phyloP scores from a whole-genome alignment of 1,284 basidiomycete species.

The Cryptococcus sp. region DNA sequence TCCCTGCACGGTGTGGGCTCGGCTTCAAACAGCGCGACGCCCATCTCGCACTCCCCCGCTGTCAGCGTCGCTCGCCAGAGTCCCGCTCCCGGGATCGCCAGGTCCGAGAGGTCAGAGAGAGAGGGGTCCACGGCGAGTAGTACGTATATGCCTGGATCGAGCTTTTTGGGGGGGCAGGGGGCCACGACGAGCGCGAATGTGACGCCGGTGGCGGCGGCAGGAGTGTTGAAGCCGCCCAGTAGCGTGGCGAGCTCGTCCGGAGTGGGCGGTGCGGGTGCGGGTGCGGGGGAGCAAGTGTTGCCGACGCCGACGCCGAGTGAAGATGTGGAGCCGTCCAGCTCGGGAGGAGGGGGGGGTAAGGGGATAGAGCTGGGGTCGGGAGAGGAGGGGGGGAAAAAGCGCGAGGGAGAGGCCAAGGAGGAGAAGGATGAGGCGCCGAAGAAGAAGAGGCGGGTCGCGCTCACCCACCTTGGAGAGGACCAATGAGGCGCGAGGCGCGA shows the following conservation, averaged over 20 bases:
- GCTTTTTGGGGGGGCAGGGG: no score
- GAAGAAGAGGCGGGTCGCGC: constrained; percentile 81
- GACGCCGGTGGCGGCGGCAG: constrained; percentile 1
- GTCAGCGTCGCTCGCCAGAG: constrained; percentile 35
- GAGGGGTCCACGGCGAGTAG: constrained; percentile 39
- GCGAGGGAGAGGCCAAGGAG: constrained; percentile 5
- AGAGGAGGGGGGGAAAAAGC: constrained; percentile 64
- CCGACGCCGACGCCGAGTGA: constrained; percentile 36
- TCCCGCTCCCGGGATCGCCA: constrained; percentile 26
- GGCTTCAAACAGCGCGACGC: constrained; percentile 24
- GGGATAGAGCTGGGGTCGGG: constrained; percentile 2
- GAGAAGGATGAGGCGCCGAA: constrained; percentile 60
- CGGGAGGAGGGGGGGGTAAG: constrained; percentile 5
- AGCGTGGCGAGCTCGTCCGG: constrained; percentile 20
- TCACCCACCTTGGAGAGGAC: constrained; percentile 56
- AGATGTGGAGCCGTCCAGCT: constrained; percentile 23
- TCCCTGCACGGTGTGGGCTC: constrained; percentile 2
- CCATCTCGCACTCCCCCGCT: constrained; percentile 52
- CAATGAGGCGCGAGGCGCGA: not conserved
- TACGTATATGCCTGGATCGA: not conserved
- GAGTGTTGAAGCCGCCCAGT: constrained; percentile 12
- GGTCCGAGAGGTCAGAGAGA: constrained; percentile 30
- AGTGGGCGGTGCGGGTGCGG: constrained; percentile 16
- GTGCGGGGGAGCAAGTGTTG: constrained; percentile 2
- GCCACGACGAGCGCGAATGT: not conserved